Evolutionary conservation across 139 green algal genomes (phyloP), one percentile per base, ranked within the genome.

Genomic region (Chlorella sp.): DNA sequence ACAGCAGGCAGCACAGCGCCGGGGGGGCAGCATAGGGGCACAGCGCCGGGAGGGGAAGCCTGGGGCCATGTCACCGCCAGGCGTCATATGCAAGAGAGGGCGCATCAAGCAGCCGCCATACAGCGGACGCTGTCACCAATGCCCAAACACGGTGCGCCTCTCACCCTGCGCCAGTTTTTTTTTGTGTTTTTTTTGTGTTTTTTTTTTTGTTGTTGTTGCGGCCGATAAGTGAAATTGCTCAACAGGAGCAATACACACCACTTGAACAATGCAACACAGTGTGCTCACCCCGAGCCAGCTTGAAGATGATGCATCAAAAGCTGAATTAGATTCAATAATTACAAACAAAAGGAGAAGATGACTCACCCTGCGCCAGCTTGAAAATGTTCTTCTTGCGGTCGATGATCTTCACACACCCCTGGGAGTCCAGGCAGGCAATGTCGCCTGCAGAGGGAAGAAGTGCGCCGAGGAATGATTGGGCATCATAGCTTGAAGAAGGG

Each of bases 341-440:
- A 26, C 60, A 14, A 26, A 68, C 60, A 68, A 68, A 68, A 26
- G 15, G 18, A 68, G 14, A 36, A 57, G n/a, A 12, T 32, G 1
- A 68, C 76, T 68, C 86, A 96, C 96, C 96, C 89, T 98, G 96
- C 39, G 93, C 91, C 37, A 99, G 95, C 95, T 99, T 99, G 96
- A 99, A 99, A 91, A 99, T 98, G 95, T 99, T 99, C 94, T 99
- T 99, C 93, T 99, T 99, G 90, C 97, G 93, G 93, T 99, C 97
- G 34, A 99, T 96, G 89, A 99, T 97, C 84, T 95, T 95, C 26
- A 98, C 91, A n/a, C 91, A 91, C 76, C 97, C 97, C 22, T 95
- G 87, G 0, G 81, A 42, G 24, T 88, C 92, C 73, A 98, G 40
- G 78, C 93, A 91, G n/a, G 95, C 97, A n/a, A 99, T 95, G 88